phyloP scores from a whole-genome alignment of 345 rosid species.

The Melaleuca quinquenervia region DNA sequence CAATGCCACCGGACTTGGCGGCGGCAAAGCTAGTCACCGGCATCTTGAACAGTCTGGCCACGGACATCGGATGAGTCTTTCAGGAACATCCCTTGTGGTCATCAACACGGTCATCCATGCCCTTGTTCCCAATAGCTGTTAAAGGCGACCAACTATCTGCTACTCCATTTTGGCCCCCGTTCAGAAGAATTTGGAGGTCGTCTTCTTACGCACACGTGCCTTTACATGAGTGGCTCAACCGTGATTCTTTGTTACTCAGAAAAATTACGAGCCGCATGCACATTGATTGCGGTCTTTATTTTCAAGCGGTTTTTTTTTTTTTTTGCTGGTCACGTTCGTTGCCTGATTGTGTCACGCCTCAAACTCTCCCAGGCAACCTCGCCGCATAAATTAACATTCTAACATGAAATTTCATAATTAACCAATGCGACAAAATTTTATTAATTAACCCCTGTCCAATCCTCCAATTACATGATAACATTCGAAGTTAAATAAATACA shows the following conservation, averaged over 20 bases:
- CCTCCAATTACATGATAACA: no score
- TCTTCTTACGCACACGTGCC: not conserved
- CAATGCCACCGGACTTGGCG: slow-evolving; percentile 20
- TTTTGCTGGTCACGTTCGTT: not conserved
- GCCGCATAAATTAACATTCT: no score
- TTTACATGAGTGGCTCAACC: not conserved
- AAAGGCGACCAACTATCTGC: not conserved
- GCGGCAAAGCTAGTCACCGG: slow-evolving; percentile 11
- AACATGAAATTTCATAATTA: no score
- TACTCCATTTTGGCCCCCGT: not conserved
- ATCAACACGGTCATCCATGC: not conserved
- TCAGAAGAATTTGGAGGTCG: not conserved
- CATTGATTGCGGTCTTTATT: not conserved
- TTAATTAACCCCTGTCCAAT: no score
- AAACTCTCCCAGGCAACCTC: no score
- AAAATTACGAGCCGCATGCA: not conserved
- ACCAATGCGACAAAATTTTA: no score
- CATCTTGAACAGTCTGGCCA: not conserved
- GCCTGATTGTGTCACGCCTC: no score
- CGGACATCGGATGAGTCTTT: not conserved
- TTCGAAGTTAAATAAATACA: no score
- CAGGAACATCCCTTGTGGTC: not conserved
- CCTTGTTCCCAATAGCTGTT: not conserved
- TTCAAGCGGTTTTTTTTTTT: not conserved
- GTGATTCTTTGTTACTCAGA: not conserved